phyloP scores from a whole-genome alignment of 2,329 filamentous ascomycete genomes.

The Fusarium lyarnte region DNA sequence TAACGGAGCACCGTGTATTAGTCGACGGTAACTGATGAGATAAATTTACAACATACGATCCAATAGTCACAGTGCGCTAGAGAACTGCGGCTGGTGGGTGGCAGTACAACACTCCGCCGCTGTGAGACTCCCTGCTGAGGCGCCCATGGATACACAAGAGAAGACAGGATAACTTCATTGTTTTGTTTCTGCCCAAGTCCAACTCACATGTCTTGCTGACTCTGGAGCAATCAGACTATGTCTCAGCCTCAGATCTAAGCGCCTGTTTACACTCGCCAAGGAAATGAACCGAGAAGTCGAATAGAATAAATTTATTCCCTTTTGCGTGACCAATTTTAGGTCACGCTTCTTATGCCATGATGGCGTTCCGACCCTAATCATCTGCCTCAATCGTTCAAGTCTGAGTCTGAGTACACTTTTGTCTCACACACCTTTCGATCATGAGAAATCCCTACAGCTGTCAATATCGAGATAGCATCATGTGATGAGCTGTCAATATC shows the following conservation, averaged over 20 bases:
- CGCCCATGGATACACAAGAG: conserved; percentile 5
- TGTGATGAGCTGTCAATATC: conserved; percentile 17
- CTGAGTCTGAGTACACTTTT: conserved; percentile 34
- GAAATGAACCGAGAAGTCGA: background rate
- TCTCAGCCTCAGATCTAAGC: conserved; percentile 4
- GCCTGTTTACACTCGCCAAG: background rate
- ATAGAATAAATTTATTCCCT: background rate
- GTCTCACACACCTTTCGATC: conserved; percentile 29
- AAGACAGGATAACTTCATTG: background rate
- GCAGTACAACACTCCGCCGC: conserved; percentile 26
- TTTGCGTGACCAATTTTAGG: conserved; percentile 31
- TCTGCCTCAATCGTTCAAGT: conserved; percentile 39
- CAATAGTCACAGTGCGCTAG: background rate
- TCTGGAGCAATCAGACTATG: background rate
- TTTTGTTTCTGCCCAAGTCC: background rate
- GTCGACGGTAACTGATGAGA: background rate
- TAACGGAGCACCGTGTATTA: background rate
- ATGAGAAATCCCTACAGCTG: conserved; percentile 1
- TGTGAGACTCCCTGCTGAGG: conserved; percentile 26
- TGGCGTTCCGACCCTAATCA: conserved; percentile 37
- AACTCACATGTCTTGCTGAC: conserved; percentile 17
- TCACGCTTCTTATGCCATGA: conserved; percentile 33
- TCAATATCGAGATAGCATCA: conserved; percentile 12
- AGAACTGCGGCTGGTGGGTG: conserved; percentile 1
- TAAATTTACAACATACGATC: background rate